Percentiles rank a stretch among this genome's conserved stretches.
Evolutionary conservation across 2,329 filamentous ascomycete species (phyloP).

Genomic region (Colletotrichum brevisporum): DNA sequence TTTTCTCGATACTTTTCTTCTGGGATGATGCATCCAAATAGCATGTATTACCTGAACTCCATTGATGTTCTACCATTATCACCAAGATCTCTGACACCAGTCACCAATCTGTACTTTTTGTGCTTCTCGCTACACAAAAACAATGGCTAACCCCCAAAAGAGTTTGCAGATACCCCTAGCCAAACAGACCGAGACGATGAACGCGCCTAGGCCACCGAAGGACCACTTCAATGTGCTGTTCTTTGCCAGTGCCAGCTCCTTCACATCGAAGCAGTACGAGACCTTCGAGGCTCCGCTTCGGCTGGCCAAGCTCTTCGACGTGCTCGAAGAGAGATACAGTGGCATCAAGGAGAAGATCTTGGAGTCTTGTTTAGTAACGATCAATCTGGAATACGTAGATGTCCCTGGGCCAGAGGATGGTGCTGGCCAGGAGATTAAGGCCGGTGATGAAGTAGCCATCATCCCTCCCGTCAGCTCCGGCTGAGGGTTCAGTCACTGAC

Average conservation of each 20-base stretch:
- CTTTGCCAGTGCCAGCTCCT: conserved; percentile 82
- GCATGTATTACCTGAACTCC: conserved; percentile 73
- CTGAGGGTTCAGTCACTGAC: conserved; percentile 53
- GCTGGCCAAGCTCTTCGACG: conserved; percentile 73
- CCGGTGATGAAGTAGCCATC: conserved; percentile 87
- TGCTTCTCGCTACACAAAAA: conserved; percentile 20
- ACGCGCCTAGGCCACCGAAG: conserved; percentile 62
- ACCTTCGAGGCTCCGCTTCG: conserved; percentile 75
- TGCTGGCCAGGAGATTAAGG: conserved; percentile 68
- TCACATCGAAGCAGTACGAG: conserved; percentile 78
- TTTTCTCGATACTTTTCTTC: conserved; percentile 17
- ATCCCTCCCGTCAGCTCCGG: conserved; percentile 92
- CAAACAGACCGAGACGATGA: conserved; percentile 46
- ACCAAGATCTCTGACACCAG: conserved; percentile 79
- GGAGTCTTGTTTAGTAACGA: conserved; percentile 80
- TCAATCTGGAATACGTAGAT: conserved; percentile 88
- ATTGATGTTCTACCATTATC: conserved; percentile 73
- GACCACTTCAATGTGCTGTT: conserved; percentile 86
- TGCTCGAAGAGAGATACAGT: conserved; percentile 77
- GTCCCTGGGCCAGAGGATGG: conserved; percentile 60
- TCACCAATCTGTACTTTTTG: conserved; percentile 34
- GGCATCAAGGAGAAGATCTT: conserved; percentile 80
- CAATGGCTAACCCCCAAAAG: conserved; percentile 43
- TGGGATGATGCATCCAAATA: conserved; percentile 67
- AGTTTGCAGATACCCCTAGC: conserved; percentile 7